Evolutionary conservation across 2,329 filamentous ascomycete genomes (phyloP).

Genomic region (Hirsutella thompsonii): DNA sequence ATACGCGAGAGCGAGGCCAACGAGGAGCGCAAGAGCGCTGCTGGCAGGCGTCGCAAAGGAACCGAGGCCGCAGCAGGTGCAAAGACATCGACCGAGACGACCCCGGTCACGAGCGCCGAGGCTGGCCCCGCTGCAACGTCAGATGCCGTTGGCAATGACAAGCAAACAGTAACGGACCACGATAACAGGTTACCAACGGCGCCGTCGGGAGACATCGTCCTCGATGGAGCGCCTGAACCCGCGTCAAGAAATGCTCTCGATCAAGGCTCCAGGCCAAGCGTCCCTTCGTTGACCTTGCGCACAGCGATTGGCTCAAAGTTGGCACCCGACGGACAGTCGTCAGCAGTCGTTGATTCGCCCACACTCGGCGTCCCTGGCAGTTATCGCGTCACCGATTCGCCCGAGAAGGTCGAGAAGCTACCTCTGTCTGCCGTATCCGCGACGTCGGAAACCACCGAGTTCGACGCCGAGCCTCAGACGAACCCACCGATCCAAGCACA

Average conservation of each 20-base stretch:
- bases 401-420: slow-evolving; percentile 28
- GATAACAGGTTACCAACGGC: background rate
- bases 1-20: slow-evolving; percentile 58
- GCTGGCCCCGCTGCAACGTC: slow-evolving; percentile 1
- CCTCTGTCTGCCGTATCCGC: slow-evolving; percentile 47
- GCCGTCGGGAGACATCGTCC: background rate
- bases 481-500: slow-evolving; percentile 30
- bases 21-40: slow-evolving; percentile 39
- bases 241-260: background rate
- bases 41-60: slow-evolving; percentile 37
- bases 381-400: slow-evolving; percentile 33
- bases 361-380: slow-evolving; percentile 54
- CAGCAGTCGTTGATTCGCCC: slow-evolving; percentile 41
- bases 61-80: slow-evolving; percentile 31
- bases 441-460: slow-evolving; percentile 52
- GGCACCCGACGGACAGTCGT: slow-evolving; percentile 3
- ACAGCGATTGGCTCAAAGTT: slow-evolving; percentile 2
- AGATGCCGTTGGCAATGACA: background rate
- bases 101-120: background rate
- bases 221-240: background rate
- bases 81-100: slow-evolving; percentile 18
- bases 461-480: slow-evolving; percentile 60
- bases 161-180: background rate
- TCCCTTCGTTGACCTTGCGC: slow-evolving; percentile 2
- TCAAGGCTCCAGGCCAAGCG: background rate